Base-by-base conservation (phyloP, 1,284 basidiomycete genomes). In the Microbotryomycetes sp. region DNA sequence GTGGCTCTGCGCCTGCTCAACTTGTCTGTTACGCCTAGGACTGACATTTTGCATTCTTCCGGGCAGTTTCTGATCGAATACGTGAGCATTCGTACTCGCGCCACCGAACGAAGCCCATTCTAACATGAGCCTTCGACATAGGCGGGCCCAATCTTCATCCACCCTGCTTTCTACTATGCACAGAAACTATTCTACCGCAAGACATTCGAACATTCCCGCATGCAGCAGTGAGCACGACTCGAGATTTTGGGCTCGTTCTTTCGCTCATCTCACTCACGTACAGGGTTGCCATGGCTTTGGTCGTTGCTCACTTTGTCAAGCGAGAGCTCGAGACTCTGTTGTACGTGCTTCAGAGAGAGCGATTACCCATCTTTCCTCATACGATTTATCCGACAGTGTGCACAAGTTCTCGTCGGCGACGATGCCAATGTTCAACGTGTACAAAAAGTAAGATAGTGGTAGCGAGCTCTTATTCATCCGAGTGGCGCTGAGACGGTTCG, bases 321-420 rank as follows among this genome's bases (percentile, higher is more conserved):
- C 86, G 94, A 51, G 91, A 97, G 75, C 76, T 91, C 24, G 94
- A 99, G 77, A 94, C 96, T 1, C 69, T 94, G 11, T 97, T 94
- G 87, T 87, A 61, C 60, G 81, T 75, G 60, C 23, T 26, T 21
- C 27, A 0, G 6, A 4, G n/a, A 30, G n/a, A 18, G 6, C 2
- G 1, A 29, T 41, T 13, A 23, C 60, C 52, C 5, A 54, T 50
- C 2, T 53, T 53, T 27, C 53, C 41, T 52, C 52, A 21, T 23
- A 49, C 31, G 59, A 23, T 41, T 7, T 30, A 48, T 61, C 46
- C 56, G 31, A 29, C 62, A 88, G 86, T 72, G 84, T 96, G 1
- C 93, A 97, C 75, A 86, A 89, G 21, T 98, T 98, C 81, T 96
- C 91, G 31, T 85, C 92, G 76, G 87, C 85, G 2, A 97, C 94